Conservation (phyloP, 805 yeast genomes). For the Candida orba region DNA sequence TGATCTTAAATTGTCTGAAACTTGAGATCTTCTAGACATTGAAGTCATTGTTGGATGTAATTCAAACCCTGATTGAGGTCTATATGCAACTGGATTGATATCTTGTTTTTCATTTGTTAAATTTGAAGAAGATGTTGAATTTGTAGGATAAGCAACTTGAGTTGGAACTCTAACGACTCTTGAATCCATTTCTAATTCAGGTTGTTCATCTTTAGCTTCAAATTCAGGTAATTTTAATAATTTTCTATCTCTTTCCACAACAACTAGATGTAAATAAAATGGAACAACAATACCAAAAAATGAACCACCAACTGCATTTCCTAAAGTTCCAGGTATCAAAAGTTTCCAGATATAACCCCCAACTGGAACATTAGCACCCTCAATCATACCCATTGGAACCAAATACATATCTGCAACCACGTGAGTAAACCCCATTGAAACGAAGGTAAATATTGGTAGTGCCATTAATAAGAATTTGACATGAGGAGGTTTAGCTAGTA, state of each 20-base stretch:
- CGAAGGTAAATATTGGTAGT: conserved; percentile 71
- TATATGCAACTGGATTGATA: conserved; percentile 14
- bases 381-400: conserved; percentile 57
- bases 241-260: conserved; percentile 64
- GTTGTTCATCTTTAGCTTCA: conserved; percentile 75
- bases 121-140: not conserved
- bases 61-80: conserved; percentile 8
- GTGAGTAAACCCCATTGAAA: conserved; percentile 72
- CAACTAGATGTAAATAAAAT: conserved; percentile 65
- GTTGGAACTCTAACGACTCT: conserved; percentile 55
- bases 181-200: conserved; percentile 69
- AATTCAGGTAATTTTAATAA: conserved; percentile 56
- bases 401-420: conserved; percentile 78
- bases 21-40: conserved; percentile 3
- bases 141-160: not conserved
- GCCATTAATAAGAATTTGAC: conserved; percentile 59
- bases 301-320: conserved; percentile 75
- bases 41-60: conserved; percentile 6
- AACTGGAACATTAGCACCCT: conserved; percentile 57
- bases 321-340: conserved; percentile 62
- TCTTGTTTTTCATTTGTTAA: conserved; percentile 5
- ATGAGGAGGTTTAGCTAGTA: conserved; percentile 74
- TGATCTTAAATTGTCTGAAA: conserved; percentile 31
- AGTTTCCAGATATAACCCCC: conserved; percentile 66
- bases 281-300: conserved; percentile 59